Percentiles rank a stretch among this genome's conserved stretches.
These are phyloP conservation scores for Perkinsus marinus DNA, from an alignment of 169 alveolate genomes.

Conservation along the genomic window DNA sequence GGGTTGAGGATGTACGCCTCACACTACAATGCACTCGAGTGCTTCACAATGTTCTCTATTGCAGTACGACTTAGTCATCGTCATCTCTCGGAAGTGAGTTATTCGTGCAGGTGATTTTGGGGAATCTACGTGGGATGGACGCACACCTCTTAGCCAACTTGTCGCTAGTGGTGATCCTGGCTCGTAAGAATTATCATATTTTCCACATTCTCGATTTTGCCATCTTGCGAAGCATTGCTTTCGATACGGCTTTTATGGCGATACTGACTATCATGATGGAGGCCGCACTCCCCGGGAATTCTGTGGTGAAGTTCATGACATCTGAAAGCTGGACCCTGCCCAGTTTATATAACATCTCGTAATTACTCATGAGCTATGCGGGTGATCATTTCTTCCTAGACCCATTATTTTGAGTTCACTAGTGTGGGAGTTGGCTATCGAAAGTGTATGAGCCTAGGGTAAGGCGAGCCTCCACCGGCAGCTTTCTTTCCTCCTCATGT, in stretches of 20 bases:
- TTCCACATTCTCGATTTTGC: not conserved
- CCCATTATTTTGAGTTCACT: no score
- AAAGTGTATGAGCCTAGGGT: no score
- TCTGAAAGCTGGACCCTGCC: not conserved
- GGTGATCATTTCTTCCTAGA: no score
- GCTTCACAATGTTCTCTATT: not conserved
- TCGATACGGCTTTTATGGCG: not conserved
- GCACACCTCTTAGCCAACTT: not conserved
- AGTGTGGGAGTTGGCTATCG: no score
- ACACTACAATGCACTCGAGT: not conserved
- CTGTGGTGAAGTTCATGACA: not conserved
- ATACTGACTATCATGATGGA: not conserved
- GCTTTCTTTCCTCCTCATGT: not conserved
- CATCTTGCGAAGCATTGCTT: not conserved
- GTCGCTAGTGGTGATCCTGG: not conserved
- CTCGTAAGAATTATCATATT: not conserved
- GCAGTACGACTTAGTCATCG: not conserved
- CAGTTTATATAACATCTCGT: not conserved
- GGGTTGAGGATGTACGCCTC: not conserved
- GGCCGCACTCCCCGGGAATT: not conserved
- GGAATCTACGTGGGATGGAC: not conserved
- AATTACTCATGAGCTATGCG: not conserved
- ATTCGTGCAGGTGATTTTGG: not conserved
- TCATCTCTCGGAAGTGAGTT: not conserved
- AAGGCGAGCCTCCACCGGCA: no score